Evolutionary conservation across 2,329 filamentous ascomycete genomes (phyloP), one percentile per base, ranked within the genome.

Genomic region (Monilinia fructicola): DNA sequence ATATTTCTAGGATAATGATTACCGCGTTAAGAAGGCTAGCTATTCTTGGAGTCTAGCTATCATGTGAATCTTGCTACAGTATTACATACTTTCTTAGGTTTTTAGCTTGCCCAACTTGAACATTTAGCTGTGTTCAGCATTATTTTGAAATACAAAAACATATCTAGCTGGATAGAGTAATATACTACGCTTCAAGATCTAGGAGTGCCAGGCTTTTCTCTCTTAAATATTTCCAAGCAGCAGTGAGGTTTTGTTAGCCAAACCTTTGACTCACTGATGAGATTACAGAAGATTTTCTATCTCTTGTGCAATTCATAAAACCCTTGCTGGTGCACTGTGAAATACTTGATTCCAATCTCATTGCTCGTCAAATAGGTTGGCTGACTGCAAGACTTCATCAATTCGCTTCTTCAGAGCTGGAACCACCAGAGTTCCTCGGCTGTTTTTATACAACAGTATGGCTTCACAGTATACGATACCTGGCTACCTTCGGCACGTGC

Each of bases 81-180:
- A 21, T 48, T 48, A 18, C 44, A 21, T 48, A 48, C 44, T 48
- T 48, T 48, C 44, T n/a, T 48, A 9, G n/a, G 16, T 3, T 35
- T 35, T 35, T 35, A 48, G 16, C 44, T 48, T 48, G 44, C 44
- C 44, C 44, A 18, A 48, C 46, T 23, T 23, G 21, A 50, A 50
- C 46, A 50, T 50, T 50, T n/a, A 50, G 46, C 46, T 50, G 46
- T 50, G 12, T 50, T n/a, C 46, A 50, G 46, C 2, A 23, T 50
- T 50, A 50, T 11, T n/a, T 50, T 50, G 4, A 50, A 50, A 50
- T n/a, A 50, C 46, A 23, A 50, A 50, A 50, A 50, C 23, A 21
- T 50, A 50, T 50, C 46, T 50, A 50, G 46, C 46, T 50, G 46
- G 46, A 50, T 50, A 50, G 46, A 50, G 46, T 50, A 50, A 5